Base-by-base conservation (phyloP, 176 grass and related monocot genomes). In the Chloris gayana region DNA sequence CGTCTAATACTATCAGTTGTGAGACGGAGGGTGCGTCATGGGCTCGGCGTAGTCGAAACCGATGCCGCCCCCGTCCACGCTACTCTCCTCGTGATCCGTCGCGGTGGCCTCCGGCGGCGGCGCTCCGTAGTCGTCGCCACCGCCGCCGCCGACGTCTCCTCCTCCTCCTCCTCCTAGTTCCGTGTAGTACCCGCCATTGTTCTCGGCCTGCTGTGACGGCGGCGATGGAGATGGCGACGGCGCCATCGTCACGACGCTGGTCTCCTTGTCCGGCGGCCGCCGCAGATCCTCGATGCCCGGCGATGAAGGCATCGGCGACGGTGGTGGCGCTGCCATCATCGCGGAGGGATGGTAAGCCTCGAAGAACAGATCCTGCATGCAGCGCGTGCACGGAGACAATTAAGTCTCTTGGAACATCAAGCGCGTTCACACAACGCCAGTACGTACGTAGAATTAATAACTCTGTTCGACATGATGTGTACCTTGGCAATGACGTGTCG, bases 1-100 rank as follows among this genome's bases (percentile, higher is more conserved):
- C 85, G 34, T 82, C 50, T 8, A 27, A 11, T 11, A 27, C 2
- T 2, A 11, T 64, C 79, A 88, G 53, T 88, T 84, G 82, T 88
- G 75, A 3, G 86, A 88, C 14, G 86, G 86, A 84, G 86, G 86
- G 41, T 88, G 86, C 70, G 76, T 84, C 76, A 50, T 53, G 50
- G 86, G 81, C 33, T 42, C 51, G 39, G 11, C 70, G 75, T 88
- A 84, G 81, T 88, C 81, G 32, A 15, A 6, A 3, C 24, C 59
- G 17, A 79, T 5, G 58, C 2, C 12, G 58, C 2, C 12, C 73
- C 44, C 39, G 67, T 58, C 27, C 27, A 30, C 12, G n/a, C 21
- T 33, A 2, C 35, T 57, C 19, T 34, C 79, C 29, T 70, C 80
- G 15, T 67, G 80, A n/a, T 19, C 60, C 73, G 35, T 67, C 76